phyloP scores from a whole-genome alignment of 805 yeast genomes.

The Metschnikowia hibisci region DNA sequence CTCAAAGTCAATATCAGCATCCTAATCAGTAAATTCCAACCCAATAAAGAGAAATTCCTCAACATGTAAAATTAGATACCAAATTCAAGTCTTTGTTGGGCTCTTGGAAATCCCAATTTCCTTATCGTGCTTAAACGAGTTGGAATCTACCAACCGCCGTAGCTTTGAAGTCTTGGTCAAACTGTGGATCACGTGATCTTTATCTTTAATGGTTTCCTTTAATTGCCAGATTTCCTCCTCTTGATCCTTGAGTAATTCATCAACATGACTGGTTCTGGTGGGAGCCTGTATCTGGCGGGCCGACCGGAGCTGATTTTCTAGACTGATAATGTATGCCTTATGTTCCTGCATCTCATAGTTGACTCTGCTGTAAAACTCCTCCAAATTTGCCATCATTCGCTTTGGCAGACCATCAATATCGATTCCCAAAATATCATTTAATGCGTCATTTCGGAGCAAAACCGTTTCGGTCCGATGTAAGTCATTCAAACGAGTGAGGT shows the following conservation, averaged over 20 bases:
- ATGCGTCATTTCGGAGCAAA: constrained; percentile 53
- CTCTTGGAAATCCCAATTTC: neutral
- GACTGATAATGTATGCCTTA: constrained; percentile 54
- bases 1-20: too few species aligned
- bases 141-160: constrained; percentile 43
- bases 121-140: constrained; percentile 11
- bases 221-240: constrained; percentile 68
- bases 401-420: constrained; percentile 35
- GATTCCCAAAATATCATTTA: constrained; percentile 54
- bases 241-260: constrained; percentile 49
- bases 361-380: constrained; percentile 45
- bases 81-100: neutral
- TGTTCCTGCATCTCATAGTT: constrained; percentile 54
- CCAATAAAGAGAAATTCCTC: too few species aligned
- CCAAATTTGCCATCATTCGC: constrained; percentile 43
- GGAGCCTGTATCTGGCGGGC: constrained; percentile 20
- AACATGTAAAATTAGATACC: too few species aligned
- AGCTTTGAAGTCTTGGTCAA: constrained; percentile 62
- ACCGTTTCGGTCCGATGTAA: constrained; percentile 54
- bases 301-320: constrained; percentile 51
- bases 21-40: too few species aligned
- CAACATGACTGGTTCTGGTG: constrained; percentile 7
- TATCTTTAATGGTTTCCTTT: constrained; percentile 58
- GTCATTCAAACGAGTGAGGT: constrained; percentile 61
- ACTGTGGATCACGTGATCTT: constrained; percentile 76